Evolutionary conservation across 2,329 filamentous ascomycete genomes (phyloP), one percentile per base, ranked within the genome.

Genomic region (Cadophora gregata): DNA sequence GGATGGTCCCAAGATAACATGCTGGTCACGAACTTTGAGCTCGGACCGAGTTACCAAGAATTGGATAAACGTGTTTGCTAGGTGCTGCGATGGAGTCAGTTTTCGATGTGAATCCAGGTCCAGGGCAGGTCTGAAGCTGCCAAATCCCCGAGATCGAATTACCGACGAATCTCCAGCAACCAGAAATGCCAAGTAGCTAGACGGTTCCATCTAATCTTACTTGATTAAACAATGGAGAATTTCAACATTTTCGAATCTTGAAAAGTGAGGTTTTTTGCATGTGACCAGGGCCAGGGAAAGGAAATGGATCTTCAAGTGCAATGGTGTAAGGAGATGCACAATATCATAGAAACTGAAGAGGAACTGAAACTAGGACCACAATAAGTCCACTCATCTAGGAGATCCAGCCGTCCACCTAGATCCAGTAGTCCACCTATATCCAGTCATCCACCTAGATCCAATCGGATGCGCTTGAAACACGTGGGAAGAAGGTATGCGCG

Each of bases 251-350:
- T 31, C 31, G 31, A 25, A 47, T 21, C 42, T 47, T 19, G 38
- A 42, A 16, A 36, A 25, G 19, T 38, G 8, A 58, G 33, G 38
- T 10, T 58, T n/a, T 16, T 58, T 58, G 31, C 55, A 59, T 25
- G 24, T 12, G 12, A 27, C 51, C 29, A 42, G 31, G n/a, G 9
- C 33, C 36, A 27, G 25, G 38, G 36, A 42, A 8, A 29, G 36
- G 33, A 59, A 38, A 8, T 21, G 14, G 8, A 29, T 42, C 36
- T 59, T 45, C 7, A 59, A 25, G 24, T 9, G 16, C 36, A 16
- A 29, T 59, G 33, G n/a, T 59, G 14, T 59, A 36, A 59, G 21
- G 53, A 58, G 33, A 45, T 59, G 56, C 56, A 59, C 36, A 59
- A 59, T 24, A 59, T 59, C 56, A 19, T 33, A 59, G 24, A 9